A percentile compares a stretch with the other conserved stretches of the same genome.
phyloP scores from a whole-genome alignment of 2,329 filamentous ascomycete species.

The Trichoderma koningiopsis region DNA sequence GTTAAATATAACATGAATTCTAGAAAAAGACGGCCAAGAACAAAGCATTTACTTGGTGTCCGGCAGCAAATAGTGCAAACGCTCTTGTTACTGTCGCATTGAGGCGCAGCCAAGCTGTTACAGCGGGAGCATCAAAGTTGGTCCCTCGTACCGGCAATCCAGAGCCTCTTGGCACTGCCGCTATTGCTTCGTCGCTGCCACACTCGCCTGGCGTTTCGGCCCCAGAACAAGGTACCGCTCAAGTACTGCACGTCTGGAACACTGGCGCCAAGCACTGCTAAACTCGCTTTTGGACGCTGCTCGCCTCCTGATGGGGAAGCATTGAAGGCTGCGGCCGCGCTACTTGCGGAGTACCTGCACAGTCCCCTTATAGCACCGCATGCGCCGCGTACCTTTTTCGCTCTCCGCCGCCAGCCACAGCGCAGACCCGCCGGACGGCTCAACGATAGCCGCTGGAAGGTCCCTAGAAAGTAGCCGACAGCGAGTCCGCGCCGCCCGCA shows the following conservation, averaged over 20 bases:
- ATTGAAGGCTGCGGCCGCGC: not conserved
- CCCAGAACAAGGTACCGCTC: conserved; percentile 12
- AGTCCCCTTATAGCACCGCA: not conserved
- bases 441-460: not conserved
- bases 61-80: not conserved
- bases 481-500: not conserved
- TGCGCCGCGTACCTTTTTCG: not conserved
- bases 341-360: conserved; percentile 9
- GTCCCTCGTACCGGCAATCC: not conserved
- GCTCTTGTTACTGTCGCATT: conserved; percentile 7
- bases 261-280: not conserved
- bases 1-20: not conserved
- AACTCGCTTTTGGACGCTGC: not conserved
- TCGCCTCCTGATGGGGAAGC: too few species aligned
- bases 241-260: not conserved
- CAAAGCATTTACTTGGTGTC: not conserved
- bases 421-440: not conserved
- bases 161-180: not conserved
- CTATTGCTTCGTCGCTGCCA: not conserved
- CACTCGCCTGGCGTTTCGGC: not conserved
- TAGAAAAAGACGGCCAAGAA: not conserved
- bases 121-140: not conserved
- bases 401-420: not conserved
- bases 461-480: not conserved
- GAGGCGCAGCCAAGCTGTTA: conserved; percentile 7